phyloP scores from a whole-genome alignment of 1,284 basidiomycete species.

The Cutaneotrichosporon daszewskae region DNA sequence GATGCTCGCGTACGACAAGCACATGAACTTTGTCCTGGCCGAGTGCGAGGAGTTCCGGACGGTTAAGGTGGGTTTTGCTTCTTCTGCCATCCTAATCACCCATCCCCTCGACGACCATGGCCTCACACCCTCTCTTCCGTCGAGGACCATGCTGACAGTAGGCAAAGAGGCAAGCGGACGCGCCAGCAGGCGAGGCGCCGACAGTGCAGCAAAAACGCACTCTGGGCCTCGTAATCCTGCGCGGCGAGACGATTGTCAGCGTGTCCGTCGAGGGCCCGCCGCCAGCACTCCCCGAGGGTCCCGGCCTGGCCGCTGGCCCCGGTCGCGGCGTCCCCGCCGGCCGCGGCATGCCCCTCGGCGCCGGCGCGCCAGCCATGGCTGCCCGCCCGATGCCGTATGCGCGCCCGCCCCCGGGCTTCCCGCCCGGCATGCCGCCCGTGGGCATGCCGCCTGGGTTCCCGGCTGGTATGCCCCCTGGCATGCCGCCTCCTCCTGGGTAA shows the following conservation, averaged over 20 bases:
- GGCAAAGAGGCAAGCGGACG: constrained; percentile 46
- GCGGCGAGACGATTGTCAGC: constrained; percentile 94
- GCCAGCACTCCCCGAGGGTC: constrained; percentile 81
- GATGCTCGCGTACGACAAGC: constrained; percentile 98
- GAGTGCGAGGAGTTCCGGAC: constrained; percentile 95
- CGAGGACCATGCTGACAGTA: constrained; percentile 11
- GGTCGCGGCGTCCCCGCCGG: constrained; percentile 93
- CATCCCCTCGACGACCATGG: too few species aligned
- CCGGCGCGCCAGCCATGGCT: constrained; percentile 59
- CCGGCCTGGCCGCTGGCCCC: constrained; percentile 60
- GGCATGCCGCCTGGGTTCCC: constrained; percentile 47
- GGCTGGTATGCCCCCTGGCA: constrained; percentile 13
- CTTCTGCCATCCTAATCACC: background rate
- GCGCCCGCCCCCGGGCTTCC: constrained; percentile 53
- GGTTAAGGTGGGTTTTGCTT: constrained; percentile 51
- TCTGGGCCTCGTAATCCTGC: constrained; percentile 88
- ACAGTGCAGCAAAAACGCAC: constrained; percentile 95
- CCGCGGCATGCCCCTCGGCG: constrained; percentile 92
- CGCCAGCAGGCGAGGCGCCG: constrained; percentile 55
- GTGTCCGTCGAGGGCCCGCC: constrained; percentile 94
- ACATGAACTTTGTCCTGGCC: constrained; percentile 98
- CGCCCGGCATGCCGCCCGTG: constrained; percentile 61
- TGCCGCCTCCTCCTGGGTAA: constrained; percentile 22
- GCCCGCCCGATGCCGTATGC: constrained; percentile 78
- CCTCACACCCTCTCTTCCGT: too few species aligned